Base-by-base conservation (phyloP, 2,329 filamentous ascomycete genomes). In the Aspergillus persii region DNA sequence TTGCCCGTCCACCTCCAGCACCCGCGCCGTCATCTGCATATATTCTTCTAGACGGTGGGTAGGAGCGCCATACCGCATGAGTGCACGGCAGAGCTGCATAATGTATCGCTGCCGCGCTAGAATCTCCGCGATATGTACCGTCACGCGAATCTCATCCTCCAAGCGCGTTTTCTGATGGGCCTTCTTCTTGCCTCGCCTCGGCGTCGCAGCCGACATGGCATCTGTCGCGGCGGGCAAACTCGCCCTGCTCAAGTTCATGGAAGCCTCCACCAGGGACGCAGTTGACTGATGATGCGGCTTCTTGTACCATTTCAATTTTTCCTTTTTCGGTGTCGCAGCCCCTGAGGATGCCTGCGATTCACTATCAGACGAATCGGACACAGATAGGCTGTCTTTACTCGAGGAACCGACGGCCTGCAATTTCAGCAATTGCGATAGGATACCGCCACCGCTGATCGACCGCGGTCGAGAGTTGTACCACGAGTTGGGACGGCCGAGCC, bases 31-130 rank as follows among this genome's bases (percentile, higher is more conserved):
- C 89, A 93, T 96, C 64, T 84, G 87, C 84, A 96, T 88, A 74
- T 96, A 96, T 71, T 96, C 78, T 75, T 96, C 93, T 8, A 96
- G 80, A 23, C 93, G 87, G 77, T 97, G 93, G 0, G 92, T 96
- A 1, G 93, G 93, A 0, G 93, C 93, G 23, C 93, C 93, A 65
- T 91, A 96, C 69, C 86, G 83, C 92, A 97, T 96, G 56, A 96
- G 79, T 1, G 91, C 90, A 39, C 87, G 86, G 70, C 92, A 96
- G 44, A 97, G 83, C 74, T 91, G 92, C 61, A 93, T 83, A 15
- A 97, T 83, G 71, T 96, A 96, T 50, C 86, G 85, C 67, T 96
- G 92, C 2, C 92, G 85, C 50, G 88, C 86, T 26, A 96, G 82
- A 18, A 89, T 93, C 61, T 85, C 83, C n/a, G 83, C 84, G 60